Evolutionary conservation across 345 rosid species (phyloP).

Genomic region (Salix udensis): DNA sequence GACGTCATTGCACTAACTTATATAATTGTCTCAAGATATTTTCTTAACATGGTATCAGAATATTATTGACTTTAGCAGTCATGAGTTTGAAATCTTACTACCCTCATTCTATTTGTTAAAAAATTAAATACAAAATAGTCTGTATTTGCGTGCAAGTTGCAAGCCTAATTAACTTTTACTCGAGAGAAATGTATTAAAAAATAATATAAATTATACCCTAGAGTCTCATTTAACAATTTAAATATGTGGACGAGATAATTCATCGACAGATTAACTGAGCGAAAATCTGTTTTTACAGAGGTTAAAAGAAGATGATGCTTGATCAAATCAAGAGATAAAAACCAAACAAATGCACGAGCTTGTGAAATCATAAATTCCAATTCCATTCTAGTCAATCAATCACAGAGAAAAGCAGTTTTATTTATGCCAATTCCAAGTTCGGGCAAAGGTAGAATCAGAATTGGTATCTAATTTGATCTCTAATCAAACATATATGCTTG

Average conservation of each 20-base stretch:
- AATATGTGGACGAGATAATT: no score
- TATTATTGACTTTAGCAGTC: accelerated
- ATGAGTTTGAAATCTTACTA: no score
- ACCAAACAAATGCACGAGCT: not conserved
- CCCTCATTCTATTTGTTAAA: no score
- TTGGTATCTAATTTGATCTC: slow-evolving; percentile 3
- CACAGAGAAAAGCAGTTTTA: not conserved
- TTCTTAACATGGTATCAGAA: accelerated
- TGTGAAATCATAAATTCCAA: slow-evolving; percentile 3
- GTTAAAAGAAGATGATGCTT: not conserved
- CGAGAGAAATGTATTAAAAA: no score
- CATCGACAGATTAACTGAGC: no score
- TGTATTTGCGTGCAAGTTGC: no score
- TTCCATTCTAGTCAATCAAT: slow-evolving; percentile 26
- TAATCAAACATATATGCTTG: not conserved
- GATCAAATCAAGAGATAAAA: not conserved
- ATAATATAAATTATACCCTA: no score
- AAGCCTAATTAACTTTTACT: no score
- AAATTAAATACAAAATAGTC: no score
- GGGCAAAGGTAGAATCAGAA: slow-evolving; percentile 1
- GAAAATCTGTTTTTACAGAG: no score
- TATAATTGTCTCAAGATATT: no score
- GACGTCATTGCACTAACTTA: not conserved
- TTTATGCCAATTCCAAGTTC: slow-evolving; percentile 4
- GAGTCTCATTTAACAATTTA: no score